phyloP scores from a whole-genome alignment of 139 green algal species.

The Coccomyxa sp. region DNA sequence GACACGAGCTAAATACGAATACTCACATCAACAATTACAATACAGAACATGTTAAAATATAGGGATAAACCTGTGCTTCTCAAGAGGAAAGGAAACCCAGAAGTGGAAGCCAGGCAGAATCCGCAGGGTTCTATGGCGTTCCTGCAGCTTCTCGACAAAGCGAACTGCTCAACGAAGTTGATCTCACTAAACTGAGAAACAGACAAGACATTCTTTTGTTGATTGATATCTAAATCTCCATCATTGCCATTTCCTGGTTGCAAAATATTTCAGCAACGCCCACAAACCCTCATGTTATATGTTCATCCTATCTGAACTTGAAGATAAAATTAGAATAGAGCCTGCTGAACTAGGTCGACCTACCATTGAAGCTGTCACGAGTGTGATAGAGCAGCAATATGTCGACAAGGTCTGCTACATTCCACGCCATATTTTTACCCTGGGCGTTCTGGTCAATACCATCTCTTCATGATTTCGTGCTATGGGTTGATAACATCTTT shows the following conservation, averaged over 20 bases:
- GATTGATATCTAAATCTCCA: not conserved
- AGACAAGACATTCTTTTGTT: not conserved
- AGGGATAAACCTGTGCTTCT: no score
- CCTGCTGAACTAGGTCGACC: constrained; percentile 66
- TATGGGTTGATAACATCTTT: not conserved
- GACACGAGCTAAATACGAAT: no score
- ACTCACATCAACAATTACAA: no score
- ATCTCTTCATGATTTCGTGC: not conserved
- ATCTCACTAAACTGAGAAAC: not conserved
- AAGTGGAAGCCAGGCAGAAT: not conserved
- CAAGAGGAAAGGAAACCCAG: no score
- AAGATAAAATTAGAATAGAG: constrained; percentile 69
- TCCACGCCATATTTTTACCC: not conserved
- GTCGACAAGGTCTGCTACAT: constrained; percentile 52
- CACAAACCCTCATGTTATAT: constrained; percentile 28
- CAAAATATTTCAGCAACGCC: not conserved
- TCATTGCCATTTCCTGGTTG: not conserved
- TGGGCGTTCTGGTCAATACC: not conserved
- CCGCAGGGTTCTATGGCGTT: not conserved
- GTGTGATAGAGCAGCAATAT: constrained; percentile 64
- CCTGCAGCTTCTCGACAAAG: not conserved
- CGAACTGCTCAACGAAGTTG: not conserved
- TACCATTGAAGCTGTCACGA: constrained; percentile 57
- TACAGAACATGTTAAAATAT: no score
- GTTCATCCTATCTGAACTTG: constrained; percentile 63